A percentile compares a stretch with the other conserved stretches of the same genome.
Evolutionary conservation across 169 alveolate species (phyloP).

Genomic region (Plasmodium yoelii): DNA sequence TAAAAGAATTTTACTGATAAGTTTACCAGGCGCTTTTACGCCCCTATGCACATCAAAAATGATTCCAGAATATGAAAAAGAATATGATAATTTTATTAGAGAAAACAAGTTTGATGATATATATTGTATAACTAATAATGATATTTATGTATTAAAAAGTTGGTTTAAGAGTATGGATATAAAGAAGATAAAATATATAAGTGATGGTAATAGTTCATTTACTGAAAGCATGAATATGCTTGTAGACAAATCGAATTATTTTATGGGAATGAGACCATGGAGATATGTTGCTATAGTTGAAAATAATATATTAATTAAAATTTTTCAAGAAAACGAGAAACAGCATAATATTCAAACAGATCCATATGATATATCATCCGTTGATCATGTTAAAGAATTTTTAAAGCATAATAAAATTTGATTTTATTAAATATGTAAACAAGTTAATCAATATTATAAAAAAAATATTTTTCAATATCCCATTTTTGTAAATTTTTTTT

Average conservation of each 20-base stretch:
- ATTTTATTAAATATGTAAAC: not conserved
- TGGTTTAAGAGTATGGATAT: conserved; percentile 78
- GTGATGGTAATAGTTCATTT: conserved; percentile 82
- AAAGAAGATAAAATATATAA: conserved; percentile 76
- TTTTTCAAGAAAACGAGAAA: conserved; percentile 78
- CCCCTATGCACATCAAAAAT: conserved; percentile 82
- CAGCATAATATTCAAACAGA: conserved; percentile 79
- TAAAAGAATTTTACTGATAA: conserved; percentile 76
- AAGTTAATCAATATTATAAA: too few species aligned
- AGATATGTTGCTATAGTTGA: conserved; percentile 80
- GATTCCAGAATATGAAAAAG: conserved; percentile 80
- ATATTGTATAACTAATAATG: conserved; percentile 83
- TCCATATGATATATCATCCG: conserved; percentile 80
- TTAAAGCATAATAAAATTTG: conserved; percentile 50
- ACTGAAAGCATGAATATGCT: conserved; percentile 82
- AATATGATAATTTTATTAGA: conserved; percentile 73
- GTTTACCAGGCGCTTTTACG: conserved; percentile 85
- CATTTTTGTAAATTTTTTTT: too few species aligned
- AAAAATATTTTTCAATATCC: too few species aligned
- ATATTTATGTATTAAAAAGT: conserved; percentile 80
- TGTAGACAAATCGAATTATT: conserved; percentile 79
- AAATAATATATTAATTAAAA: conserved; percentile 78
- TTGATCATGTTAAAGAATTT: conserved; percentile 72
- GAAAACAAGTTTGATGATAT: conserved; percentile 79
- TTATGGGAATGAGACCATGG: conserved; percentile 85